Evolutionary conservation across 73 alveolate genomes (phyloP), one percentile per base, ranked within the genome.

Genomic region (Paramecium biaurelia): DNA sequence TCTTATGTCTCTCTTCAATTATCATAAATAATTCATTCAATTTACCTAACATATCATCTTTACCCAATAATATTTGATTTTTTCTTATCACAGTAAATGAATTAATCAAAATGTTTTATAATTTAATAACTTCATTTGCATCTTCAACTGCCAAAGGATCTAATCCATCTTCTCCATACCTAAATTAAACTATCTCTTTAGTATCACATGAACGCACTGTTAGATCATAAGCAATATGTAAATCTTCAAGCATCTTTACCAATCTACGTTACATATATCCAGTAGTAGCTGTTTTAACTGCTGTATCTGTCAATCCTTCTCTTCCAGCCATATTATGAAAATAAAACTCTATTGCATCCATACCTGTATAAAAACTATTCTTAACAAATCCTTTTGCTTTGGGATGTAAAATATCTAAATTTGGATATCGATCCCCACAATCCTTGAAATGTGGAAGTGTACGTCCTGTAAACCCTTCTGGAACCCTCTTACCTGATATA

Each of bases 301-400:
- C 99, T 26, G 99, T 99, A 97, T 99, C 99, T 43, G 98, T 98
- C 24, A 99, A 97, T n/a, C 99, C 99, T 95, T 99, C 99, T 92
- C 99, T 92, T 23, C 99, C 99, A 15, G 99, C 99, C 99, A 99
- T 99, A 79, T 99, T 99, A 93, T 99, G 99, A 97, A 99, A 98
- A 93, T 95, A 98, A 89, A 98, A 97, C 88, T 98, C 99, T 0
- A 74, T 70, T 35, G 95, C 95, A 89, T 82, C 87, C 53, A 89
- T 41, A 14, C 99, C 99, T 26, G 99, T 89, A 92, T 96, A 99
- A 95, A 98, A 99, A 57, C 98, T 92, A 86, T 98, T 97, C 23
- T 95, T 92, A 7, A 98, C 98, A 96, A 99, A 99, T 8, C 99
- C 99, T 89, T 98, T 98, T 14, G 99, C 98, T 18, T 92, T 95